Conservation (phyloP, 2,329 filamentous ascomycete species). For the Fusarium mexicanum region DNA sequence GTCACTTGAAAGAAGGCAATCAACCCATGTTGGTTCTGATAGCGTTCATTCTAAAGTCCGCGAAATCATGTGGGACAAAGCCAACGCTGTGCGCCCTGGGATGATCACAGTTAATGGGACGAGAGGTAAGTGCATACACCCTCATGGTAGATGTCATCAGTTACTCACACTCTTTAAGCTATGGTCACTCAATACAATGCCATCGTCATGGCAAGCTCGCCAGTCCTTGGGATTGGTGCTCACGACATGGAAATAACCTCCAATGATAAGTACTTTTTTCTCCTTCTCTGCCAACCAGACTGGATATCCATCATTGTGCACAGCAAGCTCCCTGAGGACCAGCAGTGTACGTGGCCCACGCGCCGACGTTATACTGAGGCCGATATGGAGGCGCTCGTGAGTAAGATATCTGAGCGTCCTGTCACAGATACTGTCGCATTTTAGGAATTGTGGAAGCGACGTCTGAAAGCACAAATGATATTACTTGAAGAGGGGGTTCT, state of each 20-base stretch:
- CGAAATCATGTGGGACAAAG: neutral
- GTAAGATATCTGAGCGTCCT: neutral
- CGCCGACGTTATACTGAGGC: neutral
- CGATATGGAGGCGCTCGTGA: neutral
- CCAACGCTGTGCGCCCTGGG: neutral
- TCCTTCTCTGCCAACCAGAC: neutral
- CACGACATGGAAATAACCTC: neutral
- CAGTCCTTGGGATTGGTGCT: neutral
- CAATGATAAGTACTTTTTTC: neutral
- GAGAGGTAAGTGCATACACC: neutral
- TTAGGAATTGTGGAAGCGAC: neutral
- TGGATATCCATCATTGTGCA: neutral
- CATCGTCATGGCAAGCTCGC: neutral
- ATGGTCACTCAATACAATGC: neutral
- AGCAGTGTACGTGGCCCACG: neutral
- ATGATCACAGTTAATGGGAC: neutral
- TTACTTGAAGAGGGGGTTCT: neutral
- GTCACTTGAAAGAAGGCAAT: neutral
- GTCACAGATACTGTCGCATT: neutral
- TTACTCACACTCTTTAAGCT: neutral
- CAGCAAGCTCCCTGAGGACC: neutral
- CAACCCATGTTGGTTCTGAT: neutral
- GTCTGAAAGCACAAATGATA: neutral
- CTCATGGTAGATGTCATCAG: fast-evolving
- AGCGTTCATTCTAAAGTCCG: neutral